Conservation (phyloP, 1,284 basidiomycete genomes). For the Tetrapyrgos nigripes region DNA sequence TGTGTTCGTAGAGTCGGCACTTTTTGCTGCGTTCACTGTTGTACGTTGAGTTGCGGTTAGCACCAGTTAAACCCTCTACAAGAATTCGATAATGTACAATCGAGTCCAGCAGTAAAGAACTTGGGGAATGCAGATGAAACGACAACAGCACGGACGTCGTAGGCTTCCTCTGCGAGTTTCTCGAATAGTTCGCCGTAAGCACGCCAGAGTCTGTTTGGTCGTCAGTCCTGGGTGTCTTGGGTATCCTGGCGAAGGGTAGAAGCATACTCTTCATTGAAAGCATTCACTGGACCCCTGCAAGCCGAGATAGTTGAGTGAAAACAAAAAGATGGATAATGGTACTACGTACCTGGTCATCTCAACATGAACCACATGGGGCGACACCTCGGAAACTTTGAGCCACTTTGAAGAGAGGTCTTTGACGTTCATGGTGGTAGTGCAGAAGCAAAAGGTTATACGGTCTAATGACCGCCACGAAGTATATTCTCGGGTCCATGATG, state of each 20-base stretch:
- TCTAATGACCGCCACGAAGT: too few species aligned
- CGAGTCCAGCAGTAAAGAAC: slow-evolving; percentile 83
- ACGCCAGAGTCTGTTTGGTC: slow-evolving; percentile 66
- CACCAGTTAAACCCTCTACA: slow-evolving; percentile 7
- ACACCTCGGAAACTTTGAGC: slow-evolving; percentile 60
- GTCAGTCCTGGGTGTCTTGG: neutral
- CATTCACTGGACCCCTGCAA: slow-evolving; percentile 75
- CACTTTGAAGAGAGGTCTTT: slow-evolving; percentile 38
- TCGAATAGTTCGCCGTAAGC: slow-evolving; percentile 73
- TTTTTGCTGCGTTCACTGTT: slow-evolving; percentile 25
- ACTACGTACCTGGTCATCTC: slow-evolving; percentile 56
- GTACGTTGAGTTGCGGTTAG: neutral
- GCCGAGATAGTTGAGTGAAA: neutral
- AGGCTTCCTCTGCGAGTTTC: slow-evolving; percentile 53
- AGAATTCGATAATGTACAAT: slow-evolving; percentile 55
- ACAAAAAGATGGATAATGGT: neutral
- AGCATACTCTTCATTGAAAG: slow-evolving; percentile 66
- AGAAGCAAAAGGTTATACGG: too few species aligned
- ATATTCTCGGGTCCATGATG: too few species aligned
- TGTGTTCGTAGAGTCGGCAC: slow-evolving; percentile 22
- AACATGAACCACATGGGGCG: slow-evolving; percentile 59
- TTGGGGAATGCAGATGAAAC: slow-evolving; percentile 74
- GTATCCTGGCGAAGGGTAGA: neutral
- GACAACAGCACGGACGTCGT: slow-evolving; percentile 73
- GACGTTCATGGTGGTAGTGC: too few species aligned